Base-by-base conservation (phyloP, 2,329 filamentous ascomycete genomes). In the Pseudophaeomoniella oleicola region DNA sequence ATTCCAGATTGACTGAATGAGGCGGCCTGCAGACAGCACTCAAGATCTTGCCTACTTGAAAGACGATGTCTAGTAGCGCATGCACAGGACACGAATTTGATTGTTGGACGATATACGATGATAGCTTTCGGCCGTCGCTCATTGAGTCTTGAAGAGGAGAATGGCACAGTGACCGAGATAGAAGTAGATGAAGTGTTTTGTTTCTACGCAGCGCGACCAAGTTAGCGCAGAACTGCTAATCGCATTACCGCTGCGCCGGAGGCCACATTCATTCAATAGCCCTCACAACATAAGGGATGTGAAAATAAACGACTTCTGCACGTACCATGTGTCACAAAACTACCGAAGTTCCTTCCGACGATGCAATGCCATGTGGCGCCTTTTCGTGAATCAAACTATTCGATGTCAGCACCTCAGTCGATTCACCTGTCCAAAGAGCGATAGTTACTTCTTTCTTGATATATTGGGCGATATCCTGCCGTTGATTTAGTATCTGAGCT, bases 171-270 rank as follows among this genome's bases (percentile, higher is more conserved):
- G 90, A 37, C 90, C 90, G 41, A 98, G 81, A 67, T 98, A 98
- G 69, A 98, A 98, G 69, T 98, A 98, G 59, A 98, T 94, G 69
- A 98, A 98, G 64, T 98, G 90, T 67, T 96, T 96, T 17, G 90
- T 96, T 63, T 96, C 90, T 94, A 65, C 27, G 30, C 5, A 3
- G 4, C 4, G 16, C 10, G 1, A 17, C 16, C 6, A 33, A 14
- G 5, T 35, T 11, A 34, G 35, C 31, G 4, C 16, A n/a, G 2
- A n/a, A 17, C 27, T 29, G 4, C 13, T 32, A 3, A 34, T 32
- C 34, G 19, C 36, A n/a, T n/a, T n/a, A n/a, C n/a, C n/a, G n/a
- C n/a, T n/a, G n/a, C n/a, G n/a, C n/a, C n/a, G n/a, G n/a, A n/a
- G n/a, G n/a, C n/a, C n/a, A n/a, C n/a, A n/a, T n/a, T n/a, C n/a